Percentiles rank a stretch among this genome's conserved stretches.
Evolutionary conservation across 2,329 filamentous ascomycete species (phyloP).

Genomic region (Ceratocystis papillata): DNA sequence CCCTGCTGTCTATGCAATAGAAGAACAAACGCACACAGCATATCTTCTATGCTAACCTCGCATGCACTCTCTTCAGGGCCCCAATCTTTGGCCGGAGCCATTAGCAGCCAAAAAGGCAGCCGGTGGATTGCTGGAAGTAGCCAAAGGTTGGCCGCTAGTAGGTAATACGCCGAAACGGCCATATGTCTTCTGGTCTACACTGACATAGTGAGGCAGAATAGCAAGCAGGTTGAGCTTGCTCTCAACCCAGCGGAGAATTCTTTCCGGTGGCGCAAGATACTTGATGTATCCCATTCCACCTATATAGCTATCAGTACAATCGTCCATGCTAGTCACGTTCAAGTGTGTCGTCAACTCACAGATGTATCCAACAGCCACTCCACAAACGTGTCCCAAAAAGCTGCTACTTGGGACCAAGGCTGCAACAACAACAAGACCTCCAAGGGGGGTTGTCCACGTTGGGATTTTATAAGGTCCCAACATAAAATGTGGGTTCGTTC

Average conservation of each 20-base stretch:
- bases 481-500: constrained; percentile 65
- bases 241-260: constrained; percentile 78
- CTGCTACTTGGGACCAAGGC: constrained; percentile 72
- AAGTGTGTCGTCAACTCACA: constrained; percentile 45
- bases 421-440: constrained; percentile 61
- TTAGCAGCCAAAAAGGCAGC: constrained; percentile 48
- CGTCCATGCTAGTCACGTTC: not conserved
- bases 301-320: constrained; percentile 31
- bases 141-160: constrained; percentile 35
- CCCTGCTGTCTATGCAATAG: too few relatives aligned
- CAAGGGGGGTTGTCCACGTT: constrained; percentile 83
- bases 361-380: constrained; percentile 72
- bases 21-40: not conserved
- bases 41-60: not conserved
- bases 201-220: constrained; percentile 81
- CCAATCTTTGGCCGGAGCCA: constrained; percentile 53
- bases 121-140: constrained; percentile 32
- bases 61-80: constrained; percentile 43
- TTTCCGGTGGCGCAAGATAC: constrained; percentile 80
- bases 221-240: constrained; percentile 75
- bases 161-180: constrained; percentile 85
- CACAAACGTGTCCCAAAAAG: constrained; percentile 76
- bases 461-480: constrained; percentile 59
- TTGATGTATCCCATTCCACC: constrained; percentile 81
- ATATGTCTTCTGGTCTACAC: constrained; percentile 90